Evolutionary conservation across 352 stramenopile species (phyloP).

Genomic region (Achlya hypogyna): DNA sequence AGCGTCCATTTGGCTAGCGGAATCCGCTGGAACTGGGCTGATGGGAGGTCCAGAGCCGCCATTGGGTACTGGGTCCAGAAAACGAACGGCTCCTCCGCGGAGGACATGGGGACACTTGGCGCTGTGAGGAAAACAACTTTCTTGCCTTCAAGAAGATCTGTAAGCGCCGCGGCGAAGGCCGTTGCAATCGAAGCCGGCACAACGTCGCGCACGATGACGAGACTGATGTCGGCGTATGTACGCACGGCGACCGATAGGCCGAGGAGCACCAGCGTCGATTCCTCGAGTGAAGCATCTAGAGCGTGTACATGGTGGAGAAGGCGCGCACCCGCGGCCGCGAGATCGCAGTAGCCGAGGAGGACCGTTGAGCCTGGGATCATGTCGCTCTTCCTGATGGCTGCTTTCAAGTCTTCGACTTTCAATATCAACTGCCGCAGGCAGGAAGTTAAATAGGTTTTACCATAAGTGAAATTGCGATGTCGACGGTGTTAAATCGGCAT

Average conservation of each 20-base stretch:
- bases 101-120: constrained; percentile 2
- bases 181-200: neutral
- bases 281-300: neutral
- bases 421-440: neutral
- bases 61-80: constrained; percentile 14
- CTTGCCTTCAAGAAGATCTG: constrained; percentile 10
- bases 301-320: constrained; percentile 9
- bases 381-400: neutral
- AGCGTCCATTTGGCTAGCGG: constrained; percentile 13
- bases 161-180: constrained; percentile 1
- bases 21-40: constrained; percentile 3
- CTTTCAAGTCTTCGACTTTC: neutral
- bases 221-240: neutral
- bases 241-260: neutral
- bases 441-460: neutral
- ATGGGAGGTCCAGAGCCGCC: neutral
- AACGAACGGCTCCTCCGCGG: neutral
- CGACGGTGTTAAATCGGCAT: too few relatives aligned
- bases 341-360: constrained; percentile 16
- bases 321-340: neutral
- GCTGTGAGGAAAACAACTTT: constrained; percentile 1
- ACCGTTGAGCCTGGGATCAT: neutral
- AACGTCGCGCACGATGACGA: neutral
- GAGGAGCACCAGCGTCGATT: neutral
- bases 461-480: neutral